Conservation (phyloP, 2,329 filamentous ascomycete genomes). For the Aspergillus puulaauensis region DNA sequence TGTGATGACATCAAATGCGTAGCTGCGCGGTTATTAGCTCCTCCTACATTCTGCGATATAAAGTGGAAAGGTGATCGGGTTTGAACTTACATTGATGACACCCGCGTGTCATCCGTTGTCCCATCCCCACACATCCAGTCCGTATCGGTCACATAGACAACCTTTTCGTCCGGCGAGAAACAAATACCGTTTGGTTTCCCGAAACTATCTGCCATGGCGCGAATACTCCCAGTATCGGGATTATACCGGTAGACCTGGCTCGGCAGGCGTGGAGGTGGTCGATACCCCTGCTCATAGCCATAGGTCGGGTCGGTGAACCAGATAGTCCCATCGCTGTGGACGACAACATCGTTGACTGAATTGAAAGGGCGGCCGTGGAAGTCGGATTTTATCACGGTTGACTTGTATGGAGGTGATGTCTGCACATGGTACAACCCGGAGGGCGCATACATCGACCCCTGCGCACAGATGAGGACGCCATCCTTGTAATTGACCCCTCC, state of each 20-base stretch:
- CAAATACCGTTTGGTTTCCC: conserved; percentile 45
- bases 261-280: conserved; percentile 34
- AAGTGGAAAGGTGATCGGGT: neutral
- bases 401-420: conserved; percentile 18
- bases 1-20: conserved; percentile 49
- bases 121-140: conserved; percentile 29
- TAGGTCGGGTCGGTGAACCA: conserved; percentile 43
- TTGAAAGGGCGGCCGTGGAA: conserved; percentile 40
- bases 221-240: conserved; percentile 33
- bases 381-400: conserved; percentile 28
- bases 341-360: conserved; percentile 40
- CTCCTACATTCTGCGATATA: too few relatives aligned
- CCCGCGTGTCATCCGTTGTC: conserved; percentile 12
- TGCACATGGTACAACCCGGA: conserved; percentile 20
- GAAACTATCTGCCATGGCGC: conserved; percentile 41
- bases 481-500: conserved; percentile 50
- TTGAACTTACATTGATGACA: conserved; percentile 30
- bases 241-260: conserved; percentile 41
- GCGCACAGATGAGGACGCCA: conserved; percentile 44
- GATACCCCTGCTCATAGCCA: conserved; percentile 34
- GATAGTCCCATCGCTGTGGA: conserved; percentile 34
- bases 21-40: conserved; percentile 23
- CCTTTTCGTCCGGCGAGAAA: conserved; percentile 41
- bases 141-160: conserved; percentile 44
- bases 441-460: conserved; percentile 28